phyloP scores from a whole-genome alignment of 2,329 filamentous ascomycete genomes.

The Keithomyces neogunnii region DNA sequence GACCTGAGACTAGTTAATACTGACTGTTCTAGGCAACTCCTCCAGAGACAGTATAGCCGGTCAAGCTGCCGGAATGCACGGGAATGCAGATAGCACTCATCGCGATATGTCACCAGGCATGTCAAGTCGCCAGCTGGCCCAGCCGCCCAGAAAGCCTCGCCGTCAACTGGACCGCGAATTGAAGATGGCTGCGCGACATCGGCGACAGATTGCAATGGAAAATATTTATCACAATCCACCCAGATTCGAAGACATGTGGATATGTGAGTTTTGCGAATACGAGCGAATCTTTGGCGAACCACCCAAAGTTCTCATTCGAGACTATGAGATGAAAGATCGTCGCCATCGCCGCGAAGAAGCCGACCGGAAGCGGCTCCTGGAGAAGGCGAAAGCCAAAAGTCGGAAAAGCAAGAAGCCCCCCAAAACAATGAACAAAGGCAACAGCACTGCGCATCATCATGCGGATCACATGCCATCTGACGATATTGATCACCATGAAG shows the following conservation, averaged over 20 bases:
- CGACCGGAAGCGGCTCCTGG: conserved; percentile 75
- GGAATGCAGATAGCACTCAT: conserved; percentile 10
- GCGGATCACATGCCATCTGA: conserved; percentile 14
- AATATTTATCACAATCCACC: conserved; percentile 70
- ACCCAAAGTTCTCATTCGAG: conserved; percentile 74
- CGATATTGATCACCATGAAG: conserved; percentile 14
- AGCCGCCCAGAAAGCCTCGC: conserved; percentile 48
- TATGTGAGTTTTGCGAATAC: conserved; percentile 98
- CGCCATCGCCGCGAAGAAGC: conserved; percentile 74
- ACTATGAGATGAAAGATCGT: conserved; percentile 92
- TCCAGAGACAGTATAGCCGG: conserved; percentile 14
- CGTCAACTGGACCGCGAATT: conserved; percentile 64
- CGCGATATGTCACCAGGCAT: conserved; percentile 28
- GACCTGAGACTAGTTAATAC: background rate
- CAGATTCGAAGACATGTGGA: conserved; percentile 68
- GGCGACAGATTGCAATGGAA: conserved; percentile 68
- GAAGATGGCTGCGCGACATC: conserved; percentile 63
- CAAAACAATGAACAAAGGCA: conserved; percentile 38
- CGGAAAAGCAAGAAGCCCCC: conserved; percentile 78
- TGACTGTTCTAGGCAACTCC: conserved; percentile 14
- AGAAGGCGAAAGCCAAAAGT: conserved; percentile 91
- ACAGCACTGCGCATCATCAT: conserved; percentile 14
- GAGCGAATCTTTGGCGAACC: conserved; percentile 88
- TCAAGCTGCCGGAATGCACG: conserved; percentile 8
- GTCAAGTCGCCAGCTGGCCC: conserved; percentile 17